Evolutionary conservation across 2,329 filamentous ascomycete genomes (phyloP), one percentile per base, ranked within the genome.

Genomic region (Lanzia echinophila): DNA sequence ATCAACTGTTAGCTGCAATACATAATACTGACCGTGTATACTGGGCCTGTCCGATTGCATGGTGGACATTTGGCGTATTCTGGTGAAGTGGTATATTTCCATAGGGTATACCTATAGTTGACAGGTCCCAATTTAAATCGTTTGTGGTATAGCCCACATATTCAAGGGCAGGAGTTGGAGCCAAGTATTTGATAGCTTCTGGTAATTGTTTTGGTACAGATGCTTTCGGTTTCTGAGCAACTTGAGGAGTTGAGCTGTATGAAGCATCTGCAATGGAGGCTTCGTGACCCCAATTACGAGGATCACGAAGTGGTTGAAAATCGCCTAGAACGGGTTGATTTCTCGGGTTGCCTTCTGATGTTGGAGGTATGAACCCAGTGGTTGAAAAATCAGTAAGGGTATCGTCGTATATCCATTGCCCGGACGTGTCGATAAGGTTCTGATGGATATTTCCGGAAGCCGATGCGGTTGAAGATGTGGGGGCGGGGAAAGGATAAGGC

Each of bases 131-230:
- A 42, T 48, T 13, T 3, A 36, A 10, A 17, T 48, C 36, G 20
- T 33, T 15, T 24, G 36, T 34, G 22, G 32, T 46, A 22, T 43
- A 34, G 48, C 34, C 17, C 17, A 24, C 28, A 19, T 31, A 13
- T 24, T 3, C 39, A 10, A 31, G 44, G 12, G 20, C 11, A 17
- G 36, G 38, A 3, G 32, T 8, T 11, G 50, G 50, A n/a, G 31
- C 50, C 31, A 53, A 48, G 20, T 53, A 53, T 28, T 53, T 48
- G 3, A 53, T n/a, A 22, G 50, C 50, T 20, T 53, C 50, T 28
- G 50, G 44, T 33, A 53, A 8, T 28, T 48, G 44, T 15, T 42
- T 47, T 12, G 50, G 50, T 11, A 28, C 7, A 11, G 41, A 13
- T 28, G 6, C 22, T 19, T 48, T 48, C n/a, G 28, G 11, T 2